Conservation (phyloP, 2,329 filamentous ascomycete genomes). For the Balansia obtecta region DNA sequence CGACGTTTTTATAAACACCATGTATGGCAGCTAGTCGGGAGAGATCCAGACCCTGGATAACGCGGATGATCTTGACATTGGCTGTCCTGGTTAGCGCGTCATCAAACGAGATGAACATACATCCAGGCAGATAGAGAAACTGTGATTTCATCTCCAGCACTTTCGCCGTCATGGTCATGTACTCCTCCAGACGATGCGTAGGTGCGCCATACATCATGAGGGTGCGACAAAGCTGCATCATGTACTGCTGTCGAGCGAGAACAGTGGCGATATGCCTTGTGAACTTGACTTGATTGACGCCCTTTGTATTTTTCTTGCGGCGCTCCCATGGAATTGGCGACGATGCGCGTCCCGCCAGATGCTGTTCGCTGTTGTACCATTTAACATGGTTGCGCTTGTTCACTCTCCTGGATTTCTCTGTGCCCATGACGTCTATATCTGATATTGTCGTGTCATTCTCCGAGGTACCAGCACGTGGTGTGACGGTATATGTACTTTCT, state of each 20-base stretch:
- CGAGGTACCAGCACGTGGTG: not conserved
- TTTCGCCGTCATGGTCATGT: constrained; percentile 72
- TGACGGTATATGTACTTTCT: not conserved
- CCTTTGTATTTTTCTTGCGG: not conserved
- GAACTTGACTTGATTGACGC: not conserved
- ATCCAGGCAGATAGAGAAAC: constrained; percentile 78
- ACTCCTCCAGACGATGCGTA: constrained; percentile 80
- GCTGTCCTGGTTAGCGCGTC: constrained; percentile 53
- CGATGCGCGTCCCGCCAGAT: not conserved
- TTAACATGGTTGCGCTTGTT: not conserved
- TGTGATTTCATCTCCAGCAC: constrained; percentile 78
- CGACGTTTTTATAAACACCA: constrained; percentile 50
- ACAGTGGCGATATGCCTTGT: constrained; percentile 47
- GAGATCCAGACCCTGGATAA: constrained; percentile 43
- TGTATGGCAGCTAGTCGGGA: constrained; percentile 49
- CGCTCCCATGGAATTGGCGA: not conserved
- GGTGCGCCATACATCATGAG: constrained; percentile 83
- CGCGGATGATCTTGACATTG: constrained; percentile 51
- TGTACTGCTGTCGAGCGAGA: constrained; percentile 66
- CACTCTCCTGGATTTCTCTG: not conserved
- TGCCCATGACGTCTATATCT: not conserved
- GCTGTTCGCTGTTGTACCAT: constrained; percentile 1
- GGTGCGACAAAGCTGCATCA: constrained; percentile 69
- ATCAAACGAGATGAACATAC: constrained; percentile 86
- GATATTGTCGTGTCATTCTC: not conserved